phyloP scores from a whole-genome alignment of 208 protist species.

The Wallacemonas sp. region DNA sequence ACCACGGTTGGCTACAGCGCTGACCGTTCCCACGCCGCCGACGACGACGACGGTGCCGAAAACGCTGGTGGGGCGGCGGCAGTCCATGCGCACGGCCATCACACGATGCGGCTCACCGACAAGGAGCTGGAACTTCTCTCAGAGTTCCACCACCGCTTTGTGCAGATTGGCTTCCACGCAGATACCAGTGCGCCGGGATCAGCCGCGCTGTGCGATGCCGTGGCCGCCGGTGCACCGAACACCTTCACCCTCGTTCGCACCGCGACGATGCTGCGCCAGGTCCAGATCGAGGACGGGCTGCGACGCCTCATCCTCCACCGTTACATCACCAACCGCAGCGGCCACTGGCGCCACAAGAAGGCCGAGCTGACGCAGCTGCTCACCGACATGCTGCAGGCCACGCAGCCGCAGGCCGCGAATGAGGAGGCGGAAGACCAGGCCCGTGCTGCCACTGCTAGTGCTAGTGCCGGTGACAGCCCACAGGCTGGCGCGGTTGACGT shows the following conservation, averaged over 20 bases:
- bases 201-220: slow-evolving; percentile 58
- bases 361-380: slow-evolving; percentile 41
- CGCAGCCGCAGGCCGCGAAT: neutral
- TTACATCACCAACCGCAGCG: slow-evolving; percentile 85
- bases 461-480: too few species aligned
- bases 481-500: slow-evolving; percentile 2
- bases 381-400: slow-evolving; percentile 15
- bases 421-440: neutral
- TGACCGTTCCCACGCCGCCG: neutral
- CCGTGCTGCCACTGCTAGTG: too few species aligned
- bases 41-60: neutral
- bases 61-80: neutral
- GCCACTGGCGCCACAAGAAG: slow-evolving; percentile 62
- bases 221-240: slow-evolving; percentile 78
- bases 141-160: slow-evolving; percentile 77
- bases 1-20: neutral
- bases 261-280: slow-evolving; percentile 43
- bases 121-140: slow-evolving; percentile 23
- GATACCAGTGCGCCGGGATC: slow-evolving; percentile 54
- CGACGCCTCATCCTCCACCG: slow-evolving; percentile 49
- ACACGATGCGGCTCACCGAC: neutral
- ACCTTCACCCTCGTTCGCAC: slow-evolving; percentile 81
- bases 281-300: slow-evolving; percentile 8
- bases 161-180: slow-evolving; percentile 65
- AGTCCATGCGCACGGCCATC: neutral